Conservation (phyloP, 78 protist genomes). For the Pigoraptor vietnamica region DNA sequence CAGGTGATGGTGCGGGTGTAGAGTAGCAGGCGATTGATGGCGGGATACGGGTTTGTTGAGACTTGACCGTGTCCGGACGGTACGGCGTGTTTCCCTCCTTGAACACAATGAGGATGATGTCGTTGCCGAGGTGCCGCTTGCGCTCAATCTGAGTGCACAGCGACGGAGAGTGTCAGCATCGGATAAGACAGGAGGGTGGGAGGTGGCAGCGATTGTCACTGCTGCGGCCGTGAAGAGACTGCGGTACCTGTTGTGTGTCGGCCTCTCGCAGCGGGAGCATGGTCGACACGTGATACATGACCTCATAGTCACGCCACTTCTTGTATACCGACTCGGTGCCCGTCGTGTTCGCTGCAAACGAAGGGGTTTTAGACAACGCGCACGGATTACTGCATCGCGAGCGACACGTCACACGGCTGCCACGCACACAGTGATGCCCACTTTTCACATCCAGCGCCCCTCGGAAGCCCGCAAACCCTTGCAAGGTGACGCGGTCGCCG, state of each 20-base stretch:
- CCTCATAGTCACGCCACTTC: constrained; percentile 36
- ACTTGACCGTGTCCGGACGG: background rate
- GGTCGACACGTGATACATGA: constrained; percentile 80
- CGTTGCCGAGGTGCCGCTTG: constrained; percentile 34
- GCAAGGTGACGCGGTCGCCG: constrained; percentile 7
- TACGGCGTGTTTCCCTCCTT: constrained; percentile 4
- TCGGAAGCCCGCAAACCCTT: background rate
- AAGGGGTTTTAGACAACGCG: too few relatives aligned
- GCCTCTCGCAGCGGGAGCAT: constrained; percentile 41
- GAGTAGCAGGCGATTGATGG: background rate
- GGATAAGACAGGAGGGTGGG: too few relatives aligned
- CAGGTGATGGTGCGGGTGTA: background rate
- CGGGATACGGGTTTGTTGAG: background rate
- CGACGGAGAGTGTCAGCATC: too few relatives aligned
- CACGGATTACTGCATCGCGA: too few relatives aligned
- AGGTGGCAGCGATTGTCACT: too few relatives aligned
- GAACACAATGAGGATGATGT: constrained; percentile 23
- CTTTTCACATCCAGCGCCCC: constrained; percentile 15
- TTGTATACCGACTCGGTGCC: constrained; percentile 57
- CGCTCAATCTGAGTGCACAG: constrained; percentile 12
- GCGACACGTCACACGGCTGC: background rate
- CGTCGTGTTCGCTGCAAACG: constrained; percentile 11
- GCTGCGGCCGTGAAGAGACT: background rate
- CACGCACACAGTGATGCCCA: background rate
- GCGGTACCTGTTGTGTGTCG: constrained; percentile 56